Evolutionary conservation across 345 rosid genomes (phyloP).

Genomic region (Capsella bursapastoris): DNA sequence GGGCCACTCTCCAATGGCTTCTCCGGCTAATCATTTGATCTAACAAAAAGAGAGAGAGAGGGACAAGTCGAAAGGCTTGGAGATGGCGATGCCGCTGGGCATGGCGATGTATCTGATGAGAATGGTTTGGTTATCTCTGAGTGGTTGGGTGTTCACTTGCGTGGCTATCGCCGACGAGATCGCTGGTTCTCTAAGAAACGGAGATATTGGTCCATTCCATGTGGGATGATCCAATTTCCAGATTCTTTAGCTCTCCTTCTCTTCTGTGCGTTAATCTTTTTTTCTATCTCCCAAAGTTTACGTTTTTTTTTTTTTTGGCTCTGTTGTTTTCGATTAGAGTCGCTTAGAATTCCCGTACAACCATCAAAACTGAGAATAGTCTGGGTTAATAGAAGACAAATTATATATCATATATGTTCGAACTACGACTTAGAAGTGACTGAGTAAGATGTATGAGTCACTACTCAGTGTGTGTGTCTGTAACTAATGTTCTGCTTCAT

Average conservation of each 20-base stretch:
- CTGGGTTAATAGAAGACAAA: conserved; percentile 14
- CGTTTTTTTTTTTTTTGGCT: neutral
- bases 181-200: conserved; percentile 72
- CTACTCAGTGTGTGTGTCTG: conserved; percentile 18
- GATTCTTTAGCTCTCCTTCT: conserved; percentile 1
- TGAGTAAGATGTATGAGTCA: conserved; percentile 6
- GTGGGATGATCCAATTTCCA: conserved; percentile 55
- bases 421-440: neutral
- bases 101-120: conserved; percentile 64
- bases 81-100: conserved; percentile 71
- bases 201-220: conserved; percentile 88
- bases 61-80: neutral
- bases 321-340: conserved; percentile 21
- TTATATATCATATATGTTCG: neutral
- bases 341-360: neutral
- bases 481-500: conserved; percentile 1
- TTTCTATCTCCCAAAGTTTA: neutral
- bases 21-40: conserved; percentile 31
- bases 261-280: conserved; percentile 14
- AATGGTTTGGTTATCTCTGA: conserved; percentile 69
- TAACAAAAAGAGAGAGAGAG: conserved; percentile 8
- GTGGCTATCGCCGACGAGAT: conserved; percentile 85
- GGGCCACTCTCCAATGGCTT: conserved; percentile 5
- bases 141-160: conserved; percentile 83
- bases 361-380: conserved; percentile 3